Conservation (phyloP, 2,329 filamentous ascomycete genomes). For the Calonectria montana region DNA sequence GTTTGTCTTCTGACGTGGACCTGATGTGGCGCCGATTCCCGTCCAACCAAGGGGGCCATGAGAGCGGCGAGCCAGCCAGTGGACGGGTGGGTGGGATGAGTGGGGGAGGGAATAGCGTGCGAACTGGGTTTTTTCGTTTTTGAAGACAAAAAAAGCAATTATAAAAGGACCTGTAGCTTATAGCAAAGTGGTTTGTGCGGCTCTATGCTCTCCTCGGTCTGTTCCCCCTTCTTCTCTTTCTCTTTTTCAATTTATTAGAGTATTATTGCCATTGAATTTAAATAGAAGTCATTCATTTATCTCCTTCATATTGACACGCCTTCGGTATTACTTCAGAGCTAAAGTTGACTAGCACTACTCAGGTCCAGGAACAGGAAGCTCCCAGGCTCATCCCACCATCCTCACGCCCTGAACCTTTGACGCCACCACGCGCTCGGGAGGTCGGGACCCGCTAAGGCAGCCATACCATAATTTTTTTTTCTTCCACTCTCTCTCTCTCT, state of each 20-base stretch:
- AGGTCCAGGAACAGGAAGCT: background rate
- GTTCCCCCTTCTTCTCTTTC: background rate
- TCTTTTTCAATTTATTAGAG: background rate
- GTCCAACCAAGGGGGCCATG: slow-evolving; percentile 25
- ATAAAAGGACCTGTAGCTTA: background rate
- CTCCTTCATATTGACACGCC: background rate
- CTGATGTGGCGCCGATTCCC: slow-evolving; percentile 33
- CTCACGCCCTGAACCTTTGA: background rate
- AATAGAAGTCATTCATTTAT: background rate
- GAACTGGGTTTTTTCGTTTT: background rate
- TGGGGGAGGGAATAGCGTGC: slow-evolving; percentile 1
- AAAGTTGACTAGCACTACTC: background rate
- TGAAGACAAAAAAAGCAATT: background rate
- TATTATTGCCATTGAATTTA: background rate
- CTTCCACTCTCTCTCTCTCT: background rate
- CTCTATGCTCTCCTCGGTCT: too few species aligned
- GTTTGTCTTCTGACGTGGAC: slow-evolving; percentile 20
- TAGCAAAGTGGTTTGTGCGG: background rate
- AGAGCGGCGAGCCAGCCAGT: background rate
- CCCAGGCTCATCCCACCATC: background rate
- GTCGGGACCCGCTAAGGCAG: slow-evolving; percentile 22
- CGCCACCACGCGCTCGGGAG: slow-evolving; percentile 30
- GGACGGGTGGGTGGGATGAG: background rate
- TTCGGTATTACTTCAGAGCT: background rate
- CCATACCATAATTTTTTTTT: slow-evolving; percentile 2